Evolutionary conservation across 352 stramenopile genomes (phyloP).

Genomic region (Pythium brachiatum): DNA sequence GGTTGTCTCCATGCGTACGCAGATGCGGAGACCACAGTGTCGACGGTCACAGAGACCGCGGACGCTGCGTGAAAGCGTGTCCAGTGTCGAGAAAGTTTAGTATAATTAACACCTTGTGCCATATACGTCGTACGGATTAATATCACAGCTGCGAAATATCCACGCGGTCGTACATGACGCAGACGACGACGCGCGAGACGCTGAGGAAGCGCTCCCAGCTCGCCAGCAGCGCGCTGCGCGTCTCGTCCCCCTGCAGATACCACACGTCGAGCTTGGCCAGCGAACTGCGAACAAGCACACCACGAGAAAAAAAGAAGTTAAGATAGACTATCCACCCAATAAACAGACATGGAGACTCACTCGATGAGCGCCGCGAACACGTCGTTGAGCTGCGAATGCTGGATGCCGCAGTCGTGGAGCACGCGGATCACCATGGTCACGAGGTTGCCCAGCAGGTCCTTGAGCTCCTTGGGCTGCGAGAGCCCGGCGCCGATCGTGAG

Average conservation of each 20-base stretch:
- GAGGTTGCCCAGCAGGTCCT: slow-evolving; percentile 65
- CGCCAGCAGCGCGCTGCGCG: slow-evolving; percentile 45
- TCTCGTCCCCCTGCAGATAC: slow-evolving; percentile 70
- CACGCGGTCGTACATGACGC: slow-evolving; percentile 53
- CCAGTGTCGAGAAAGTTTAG: too few species aligned
- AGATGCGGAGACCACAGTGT: slow-evolving; percentile 10
- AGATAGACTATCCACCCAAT: neutral
- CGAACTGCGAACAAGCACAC: slow-evolving; percentile 25
- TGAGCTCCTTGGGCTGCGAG: slow-evolving; percentile 75
- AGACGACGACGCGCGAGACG: slow-evolving; percentile 46
- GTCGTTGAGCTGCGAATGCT: slow-evolving; percentile 38
- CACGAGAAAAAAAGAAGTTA: neutral
- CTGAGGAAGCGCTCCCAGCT: slow-evolving; percentile 77
- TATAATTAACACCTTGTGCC: neutral
- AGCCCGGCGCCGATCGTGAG: slow-evolving; percentile 70
- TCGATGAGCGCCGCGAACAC: slow-evolving; percentile 69
- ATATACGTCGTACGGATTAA: neutral
- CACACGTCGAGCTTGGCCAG: slow-evolving; percentile 61
- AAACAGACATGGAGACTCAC: too few species aligned
- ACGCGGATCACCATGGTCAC: slow-evolving; percentile 55
- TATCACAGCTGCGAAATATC: neutral
- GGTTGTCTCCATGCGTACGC: slow-evolving; percentile 54
- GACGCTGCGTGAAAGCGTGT: too few species aligned
- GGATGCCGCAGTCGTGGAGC: slow-evolving; percentile 55
- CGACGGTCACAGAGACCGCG: neutral